Evolutionary conservation across 2,329 filamentous ascomycete genomes (phyloP).

Genomic region (Fusarium sp.): DNA sequence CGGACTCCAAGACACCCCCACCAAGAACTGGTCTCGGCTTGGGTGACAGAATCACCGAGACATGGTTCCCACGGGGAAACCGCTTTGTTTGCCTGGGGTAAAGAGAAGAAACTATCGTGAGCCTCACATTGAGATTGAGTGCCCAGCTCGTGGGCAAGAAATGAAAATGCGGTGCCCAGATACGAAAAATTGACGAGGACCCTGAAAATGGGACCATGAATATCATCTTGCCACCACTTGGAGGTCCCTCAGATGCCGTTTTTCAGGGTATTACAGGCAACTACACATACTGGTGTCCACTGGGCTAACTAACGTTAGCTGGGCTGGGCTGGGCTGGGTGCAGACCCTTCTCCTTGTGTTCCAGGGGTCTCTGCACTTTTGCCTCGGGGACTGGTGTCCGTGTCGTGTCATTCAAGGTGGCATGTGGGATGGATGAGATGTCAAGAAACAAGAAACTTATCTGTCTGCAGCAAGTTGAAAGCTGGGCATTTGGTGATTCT

Average conservation of each 20-base stretch:
- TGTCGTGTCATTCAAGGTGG: slow-evolving; percentile 21
- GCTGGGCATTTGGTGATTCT: slow-evolving; percentile 11
- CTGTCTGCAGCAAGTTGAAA: not conserved
- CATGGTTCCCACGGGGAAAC: slow-evolving; percentile 33
- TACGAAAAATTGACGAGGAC: slow-evolving; percentile 13
- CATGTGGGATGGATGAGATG: slow-evolving; percentile 33
- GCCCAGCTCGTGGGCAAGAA: not conserved
- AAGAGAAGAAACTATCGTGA: slow-evolving; percentile 28
- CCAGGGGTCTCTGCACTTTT: slow-evolving; percentile 36
- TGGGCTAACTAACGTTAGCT: slow-evolving; percentile 7
- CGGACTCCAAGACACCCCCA: slow-evolving; percentile 37
- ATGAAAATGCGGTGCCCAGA: slow-evolving; percentile 2
- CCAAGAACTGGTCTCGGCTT: slow-evolving; percentile 31
- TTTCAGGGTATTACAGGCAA: slow-evolving; percentile 37
- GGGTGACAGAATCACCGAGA: slow-evolving; percentile 36
- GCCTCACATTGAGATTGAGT: not conserved
- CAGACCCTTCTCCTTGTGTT: slow-evolving; percentile 36
- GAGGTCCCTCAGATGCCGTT: slow-evolving; percentile 22
- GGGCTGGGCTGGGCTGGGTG: not conserved
- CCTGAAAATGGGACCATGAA: slow-evolving; percentile 31
- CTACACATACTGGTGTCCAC: not conserved
- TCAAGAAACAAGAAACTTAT: not conserved
- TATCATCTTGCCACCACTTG: slow-evolving; percentile 37
- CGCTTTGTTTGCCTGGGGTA: slow-evolving; percentile 26
- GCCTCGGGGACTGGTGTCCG: slow-evolving; percentile 36